These are phyloP conservation scores for Cryptococcus sp. DNA, from an alignment of 1,284 basidiomycete species.

Conservation along the genomic window DNA sequence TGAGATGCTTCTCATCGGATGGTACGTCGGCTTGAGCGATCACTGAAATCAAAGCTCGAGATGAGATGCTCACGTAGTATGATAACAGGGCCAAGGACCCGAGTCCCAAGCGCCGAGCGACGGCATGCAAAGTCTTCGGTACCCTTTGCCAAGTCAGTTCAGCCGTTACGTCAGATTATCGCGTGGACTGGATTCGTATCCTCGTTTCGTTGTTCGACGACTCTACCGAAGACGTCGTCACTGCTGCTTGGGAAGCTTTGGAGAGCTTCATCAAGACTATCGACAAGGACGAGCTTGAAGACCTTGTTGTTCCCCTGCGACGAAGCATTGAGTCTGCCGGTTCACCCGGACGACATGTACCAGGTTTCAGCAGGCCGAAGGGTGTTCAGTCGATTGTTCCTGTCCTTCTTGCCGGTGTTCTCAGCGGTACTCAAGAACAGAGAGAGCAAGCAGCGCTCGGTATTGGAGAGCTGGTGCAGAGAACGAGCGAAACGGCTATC, in stretches of 20 bases:
- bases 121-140: constrained; percentile 73
- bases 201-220: constrained; percentile 86
- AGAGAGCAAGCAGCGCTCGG: constrained; percentile 89
- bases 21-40: constrained; percentile 57
- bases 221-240: constrained; percentile 69
- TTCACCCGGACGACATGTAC: constrained; percentile 72
- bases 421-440: constrained; percentile 59
- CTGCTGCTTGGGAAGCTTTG: constrained; percentile 78
- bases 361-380: constrained; percentile 86
- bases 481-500: constrained; percentile 84
- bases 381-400: constrained; percentile 86
- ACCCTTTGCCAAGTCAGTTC: constrained; percentile 77
- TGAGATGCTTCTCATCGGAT: constrained; percentile 86
- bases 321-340: constrained; percentile 86
- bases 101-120: constrained; percentile 68
- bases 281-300: constrained; percentile 89
- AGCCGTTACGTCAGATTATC: constrained; percentile 77
- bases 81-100: constrained; percentile 72
- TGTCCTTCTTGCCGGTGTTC: constrained; percentile 79
- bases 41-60: background rate
- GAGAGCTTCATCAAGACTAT: constrained; percentile 88
- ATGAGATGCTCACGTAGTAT: background rate
- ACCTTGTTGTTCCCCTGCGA: constrained; percentile 82
- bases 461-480: constrained; percentile 89
- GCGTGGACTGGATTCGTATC: constrained; percentile 93